Evolutionary conservation across 2,329 filamentous ascomycete species (phyloP).

Genomic region (Colletotrichum graminicola): DNA sequence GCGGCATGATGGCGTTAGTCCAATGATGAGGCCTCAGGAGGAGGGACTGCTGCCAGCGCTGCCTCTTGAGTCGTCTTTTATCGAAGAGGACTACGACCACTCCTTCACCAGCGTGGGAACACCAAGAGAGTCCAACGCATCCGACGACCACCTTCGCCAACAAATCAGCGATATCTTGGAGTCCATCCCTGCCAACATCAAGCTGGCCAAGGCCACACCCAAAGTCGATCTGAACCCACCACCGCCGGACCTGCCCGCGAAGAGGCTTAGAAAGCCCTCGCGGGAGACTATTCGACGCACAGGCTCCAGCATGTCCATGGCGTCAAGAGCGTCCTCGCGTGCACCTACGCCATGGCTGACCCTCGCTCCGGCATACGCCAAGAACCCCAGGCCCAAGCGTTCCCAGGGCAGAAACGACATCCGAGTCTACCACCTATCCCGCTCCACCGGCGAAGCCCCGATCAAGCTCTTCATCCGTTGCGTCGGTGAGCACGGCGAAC

Average conservation of each 20-base stretch:
- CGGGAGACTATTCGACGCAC: conserved; percentile 61
- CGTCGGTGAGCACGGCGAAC: conserved; percentile 89
- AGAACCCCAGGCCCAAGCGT: conserved; percentile 62
- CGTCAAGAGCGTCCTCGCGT: conserved; percentile 55
- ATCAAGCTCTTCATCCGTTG: conserved; percentile 95
- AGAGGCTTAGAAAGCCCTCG: conserved; percentile 58
- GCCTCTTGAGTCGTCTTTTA: conserved; percentile 58
- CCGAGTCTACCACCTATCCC: conserved; percentile 91
- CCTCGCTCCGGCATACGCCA: conserved; percentile 71
- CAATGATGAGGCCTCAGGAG: conserved; percentile 32
- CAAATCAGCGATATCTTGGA: conserved; percentile 85
- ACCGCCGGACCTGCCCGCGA: conserved; percentile 68
- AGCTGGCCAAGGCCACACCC: conserved; percentile 68
- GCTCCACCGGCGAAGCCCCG: conserved; percentile 84
- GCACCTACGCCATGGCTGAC: conserved; percentile 77
- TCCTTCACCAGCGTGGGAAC: conserved; percentile 51
- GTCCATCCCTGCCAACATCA: conserved; percentile 83
- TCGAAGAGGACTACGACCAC: conserved; percentile 63
- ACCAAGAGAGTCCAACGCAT: conserved; percentile 54
- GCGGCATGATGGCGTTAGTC: conserved; percentile 34
- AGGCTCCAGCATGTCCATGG: conserved; percentile 61
- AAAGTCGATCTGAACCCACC: conserved; percentile 69
- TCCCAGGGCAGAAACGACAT: conserved; percentile 77
- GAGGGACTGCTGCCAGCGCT: conserved; percentile 52
- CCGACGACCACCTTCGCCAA: conserved; percentile 79